phyloP scores from a whole-genome alignment of 23 red algal genomes.

The Gracilaria caudata region DNA sequence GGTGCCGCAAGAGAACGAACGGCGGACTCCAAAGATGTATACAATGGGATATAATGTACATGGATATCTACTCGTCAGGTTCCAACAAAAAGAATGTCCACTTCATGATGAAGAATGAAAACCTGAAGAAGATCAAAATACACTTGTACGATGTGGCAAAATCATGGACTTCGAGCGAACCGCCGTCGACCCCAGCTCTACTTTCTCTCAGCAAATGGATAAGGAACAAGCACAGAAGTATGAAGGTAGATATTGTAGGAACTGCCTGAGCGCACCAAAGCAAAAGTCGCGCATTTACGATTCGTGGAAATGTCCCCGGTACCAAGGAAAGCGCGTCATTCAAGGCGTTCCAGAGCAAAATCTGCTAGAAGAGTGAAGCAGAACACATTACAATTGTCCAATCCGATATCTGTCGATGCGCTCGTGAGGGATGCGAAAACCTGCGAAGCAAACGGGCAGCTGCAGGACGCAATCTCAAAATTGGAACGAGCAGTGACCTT shows the following conservation, averaged over 20 bases:
- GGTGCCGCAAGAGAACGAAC: no score
- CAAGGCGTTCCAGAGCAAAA: not conserved
- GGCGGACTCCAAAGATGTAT: no score
- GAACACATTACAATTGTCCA: not conserved
- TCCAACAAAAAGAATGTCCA: no score
- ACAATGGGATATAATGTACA: no score
- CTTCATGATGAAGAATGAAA: no score
- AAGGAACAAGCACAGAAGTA: no score
- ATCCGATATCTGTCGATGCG: not conserved
- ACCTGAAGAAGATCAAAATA: not conserved
- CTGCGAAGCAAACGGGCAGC: slow-evolving; percentile 1
- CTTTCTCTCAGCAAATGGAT: no score
- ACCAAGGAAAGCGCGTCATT: not conserved
- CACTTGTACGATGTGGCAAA: not conserved
- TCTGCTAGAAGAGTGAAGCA: not conserved
- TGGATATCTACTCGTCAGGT: no score
- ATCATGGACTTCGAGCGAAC: no score
- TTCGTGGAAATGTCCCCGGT: slow-evolving; percentile 1
- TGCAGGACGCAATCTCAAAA: slow-evolving; percentile 11
- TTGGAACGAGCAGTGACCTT: slow-evolving; percentile 27
- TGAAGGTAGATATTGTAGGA: not conserved
- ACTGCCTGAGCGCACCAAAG: not conserved
- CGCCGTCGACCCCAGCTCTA: not conserved
- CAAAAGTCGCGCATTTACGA: not conserved
- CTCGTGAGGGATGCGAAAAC: not conserved